A percentile compares a stretch with the other conserved stretches of the same genome.
These are phyloP conservation scores for Saturnispora sanitii DNA, from an alignment of 805 yeast genomes.

Conservation along the genomic window DNA sequence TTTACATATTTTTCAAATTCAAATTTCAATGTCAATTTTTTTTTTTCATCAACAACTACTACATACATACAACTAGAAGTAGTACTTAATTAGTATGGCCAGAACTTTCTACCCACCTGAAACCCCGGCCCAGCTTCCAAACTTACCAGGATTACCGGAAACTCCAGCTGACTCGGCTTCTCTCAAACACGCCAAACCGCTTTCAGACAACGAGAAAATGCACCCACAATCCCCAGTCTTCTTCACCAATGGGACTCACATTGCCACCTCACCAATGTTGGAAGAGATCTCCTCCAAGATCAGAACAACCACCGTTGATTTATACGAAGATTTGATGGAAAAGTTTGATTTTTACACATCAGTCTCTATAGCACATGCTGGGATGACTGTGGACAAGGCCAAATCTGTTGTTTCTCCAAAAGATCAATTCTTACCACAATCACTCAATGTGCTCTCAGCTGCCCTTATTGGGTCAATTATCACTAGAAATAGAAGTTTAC, in stretches of 20 bases:
- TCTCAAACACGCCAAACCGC: background rate
- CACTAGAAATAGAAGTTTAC: conserved; percentile 37
- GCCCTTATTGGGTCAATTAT: conserved; percentile 49
- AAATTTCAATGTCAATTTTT: no score
- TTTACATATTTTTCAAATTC: no score
- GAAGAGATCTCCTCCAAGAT: conserved; percentile 33
- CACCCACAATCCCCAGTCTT: conserved; percentile 20
- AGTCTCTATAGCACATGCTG: conserved; percentile 36
- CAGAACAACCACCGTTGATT: conserved; percentile 31
- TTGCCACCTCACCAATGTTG: conserved; percentile 38
- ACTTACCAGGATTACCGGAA: conserved; percentile 7
- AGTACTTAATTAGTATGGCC: background rate
- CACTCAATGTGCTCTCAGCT: conserved; percentile 45
- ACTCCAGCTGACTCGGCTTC: background rate
- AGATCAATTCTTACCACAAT: conserved; percentile 48
- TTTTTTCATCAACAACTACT: no score
- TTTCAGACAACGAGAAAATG: background rate
- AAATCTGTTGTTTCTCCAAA: conserved; percentile 37
- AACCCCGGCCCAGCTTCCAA: background rate
- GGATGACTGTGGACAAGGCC: conserved; percentile 25
- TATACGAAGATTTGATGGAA: conserved; percentile 30
- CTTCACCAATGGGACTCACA: conserved; percentile 40
- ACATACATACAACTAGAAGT: no score
- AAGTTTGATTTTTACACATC: conserved; percentile 39
- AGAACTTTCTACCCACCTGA: conserved; percentile 2